These are phyloP conservation scores for Aspergillus neotritici DNA, from an alignment of 2,329 filamentous ascomycete species.

Conservation along the genomic window DNA sequence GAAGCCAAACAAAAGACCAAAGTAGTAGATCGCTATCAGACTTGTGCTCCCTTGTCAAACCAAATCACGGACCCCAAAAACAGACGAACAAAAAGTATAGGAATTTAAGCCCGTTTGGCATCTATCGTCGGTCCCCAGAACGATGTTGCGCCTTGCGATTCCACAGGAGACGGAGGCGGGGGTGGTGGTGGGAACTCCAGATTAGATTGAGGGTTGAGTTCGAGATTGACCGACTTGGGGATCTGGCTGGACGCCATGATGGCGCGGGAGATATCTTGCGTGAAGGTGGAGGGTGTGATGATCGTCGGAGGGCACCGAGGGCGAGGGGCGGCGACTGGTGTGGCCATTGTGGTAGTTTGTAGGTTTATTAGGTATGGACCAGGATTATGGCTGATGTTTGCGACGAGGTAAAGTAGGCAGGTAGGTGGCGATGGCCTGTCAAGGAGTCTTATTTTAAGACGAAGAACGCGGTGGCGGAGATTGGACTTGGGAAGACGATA, in stretches of 20 bases:
- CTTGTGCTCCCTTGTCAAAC: too few species aligned
- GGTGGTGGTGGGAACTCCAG: constrained; percentile 25
- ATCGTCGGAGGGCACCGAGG: constrained; percentile 14
- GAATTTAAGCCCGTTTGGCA: constrained; percentile 4
- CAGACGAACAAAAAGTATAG: background rate
- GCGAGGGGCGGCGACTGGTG: constrained; percentile 14
- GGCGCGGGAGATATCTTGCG: constrained; percentile 36
- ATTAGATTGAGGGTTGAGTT: constrained; percentile 20
- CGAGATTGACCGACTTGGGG: constrained; percentile 27
- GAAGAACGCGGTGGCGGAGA: too few species aligned
- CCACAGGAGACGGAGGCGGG: constrained; percentile 29
- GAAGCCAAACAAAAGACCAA: too few species aligned
- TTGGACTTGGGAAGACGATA: too few species aligned
- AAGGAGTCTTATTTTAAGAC: too few species aligned
- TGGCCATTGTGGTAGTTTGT: constrained; percentile 14
- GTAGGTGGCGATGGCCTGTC: too few species aligned
- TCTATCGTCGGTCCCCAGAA: constrained; percentile 4
- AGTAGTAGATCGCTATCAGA: too few species aligned
- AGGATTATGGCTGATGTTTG: background rate
- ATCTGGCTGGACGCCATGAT: constrained; percentile 31
- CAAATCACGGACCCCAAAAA: too few species aligned
- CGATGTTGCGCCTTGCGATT: constrained; percentile 10
- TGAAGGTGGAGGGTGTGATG: constrained; percentile 24
- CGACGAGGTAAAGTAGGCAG: background rate
- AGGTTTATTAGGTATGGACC: too few species aligned